Evolutionary conservation across 139 green algal genomes (phyloP), one percentile per base, ranked within the genome.

Genomic region (Desmodesmus armatus): DNA sequence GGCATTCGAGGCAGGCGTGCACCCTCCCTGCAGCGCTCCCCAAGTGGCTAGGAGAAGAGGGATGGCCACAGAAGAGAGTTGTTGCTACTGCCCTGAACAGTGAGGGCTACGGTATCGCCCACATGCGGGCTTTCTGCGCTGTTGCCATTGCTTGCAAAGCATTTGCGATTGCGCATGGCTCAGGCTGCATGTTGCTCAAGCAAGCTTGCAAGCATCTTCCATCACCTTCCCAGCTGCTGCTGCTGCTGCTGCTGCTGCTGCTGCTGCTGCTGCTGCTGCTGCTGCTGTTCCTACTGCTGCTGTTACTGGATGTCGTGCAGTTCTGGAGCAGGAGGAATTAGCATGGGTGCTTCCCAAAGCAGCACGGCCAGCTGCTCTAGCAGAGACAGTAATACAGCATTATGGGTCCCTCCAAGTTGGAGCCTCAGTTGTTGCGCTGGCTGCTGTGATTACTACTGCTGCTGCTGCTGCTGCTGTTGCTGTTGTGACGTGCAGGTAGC

Each of bases 171-270:
- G n/a, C n/a, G n/a, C n/a, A n/a, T n/a, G n/a, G n/a, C n/a, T n/a
- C n/a, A n/a, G n/a, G n/a, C n/a, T n/a, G n/a, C n/a, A n/a, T n/a
- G n/a, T n/a, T n/a, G n/a, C n/a, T n/a, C n/a, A n/a, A n/a, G n/a
- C n/a, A n/a, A n/a, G n/a, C n/a, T n/a, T n/a, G n/a, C n/a, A n/a
- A n/a, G n/a, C n/a, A n/a, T n/a, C n/a, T n/a, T n/a, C n/a, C n/a
- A n/a, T n/a, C n/a, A n/a, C n/a, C n/a, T n/a, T n/a, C n/a, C n/a
- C n/a, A n/a, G n/a, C 35, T 31, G 37, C 19, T 47, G 29, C 3
- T 31, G 67, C 67, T 53, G 67, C 67, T 51, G 40, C 67, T 21
- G 17, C 67, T 75, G 40, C 67, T 47, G 37, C 67, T 47, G 40
- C 9, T 67, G 49, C 73, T 43, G 29, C 29, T 66, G 73, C 19